Base-by-base conservation (phyloP, 305 asterid species). In the Salvia sclarea region DNA sequence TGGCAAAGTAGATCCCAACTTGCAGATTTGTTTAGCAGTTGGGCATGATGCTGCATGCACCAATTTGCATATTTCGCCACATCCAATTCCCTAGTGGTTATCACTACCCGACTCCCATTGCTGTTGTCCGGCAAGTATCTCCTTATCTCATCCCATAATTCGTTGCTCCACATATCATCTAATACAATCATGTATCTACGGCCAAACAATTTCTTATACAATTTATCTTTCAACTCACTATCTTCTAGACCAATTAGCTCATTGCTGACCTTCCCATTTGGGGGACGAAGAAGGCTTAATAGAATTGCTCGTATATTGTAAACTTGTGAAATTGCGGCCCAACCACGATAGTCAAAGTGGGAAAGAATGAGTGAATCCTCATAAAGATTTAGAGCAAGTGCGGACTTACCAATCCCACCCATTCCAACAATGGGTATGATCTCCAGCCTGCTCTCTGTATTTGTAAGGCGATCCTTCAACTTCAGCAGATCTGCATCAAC, bases 361-460 rank as follows among this genome's bases (percentile, higher is more conserved):
- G 13, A 8, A 22, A 37, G 16, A 49, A 66, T 21, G 40, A 13
- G 12, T 49, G 16, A n/a, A 52, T 50, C 71, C 0, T 37, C 4
- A 21, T 66, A 66, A 21, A 66, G 61, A 3, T 24, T 37, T 66
- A n/a, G 71, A 50, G 71, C 70, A 13, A 50, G 37, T 0, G 61
- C 21, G 17, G 61, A 49, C 37, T 49, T 65, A 33, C 70, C 70
- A 1, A 65, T 65, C 0, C 70, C 70, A 0, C 70, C 61, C 48
- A 66, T 53, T 1, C 61, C 71, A 9, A 50, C 62, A 8, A 66
- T 66, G 6, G 62, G 71, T 38, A 52, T 21, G 30, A 66, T 22
- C 62, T 52, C 53, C 41, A 66, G 62, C 30, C 9, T n/a, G 14
- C 3, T 50, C 18, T 20, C 24, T 4, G 3, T 11, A 7, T 53